These are phyloP conservation scores for Parietaria judaica DNA, from an alignment of 306 rosid species.

Conservation along the genomic window DNA sequence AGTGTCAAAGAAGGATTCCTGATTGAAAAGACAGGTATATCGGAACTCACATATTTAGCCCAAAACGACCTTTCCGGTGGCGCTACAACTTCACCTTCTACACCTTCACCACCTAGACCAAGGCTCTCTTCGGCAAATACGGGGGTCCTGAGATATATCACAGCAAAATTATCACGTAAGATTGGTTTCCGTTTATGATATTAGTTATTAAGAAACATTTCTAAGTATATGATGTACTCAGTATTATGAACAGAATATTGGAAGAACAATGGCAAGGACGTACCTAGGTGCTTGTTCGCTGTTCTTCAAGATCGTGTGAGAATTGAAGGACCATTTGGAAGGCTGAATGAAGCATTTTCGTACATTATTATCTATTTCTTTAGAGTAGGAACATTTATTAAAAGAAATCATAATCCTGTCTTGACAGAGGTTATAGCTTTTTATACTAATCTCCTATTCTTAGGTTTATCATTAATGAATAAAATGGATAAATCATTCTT, in stretches of 20 bases:
- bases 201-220: not conserved
- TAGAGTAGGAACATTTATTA: not conserved
- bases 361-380: not conserved
- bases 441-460: conserved; percentile 14
- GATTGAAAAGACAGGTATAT: not conserved
- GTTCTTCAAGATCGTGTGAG: conserved; percentile 82
- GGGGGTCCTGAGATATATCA: conserved; percentile 53
- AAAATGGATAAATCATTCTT: conserved; percentile 22
- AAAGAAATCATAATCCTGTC: not conserved
- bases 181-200: not conserved
- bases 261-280: conserved; percentile 12
- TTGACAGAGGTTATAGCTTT: not conserved
- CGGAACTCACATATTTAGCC: conserved; percentile 90
- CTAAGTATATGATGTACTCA: not conserved
- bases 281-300: conserved; percentile 91
- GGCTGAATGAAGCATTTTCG: conserved; percentile 47
- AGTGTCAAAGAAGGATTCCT: too few relatives aligned
- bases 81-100: conserved; percentile 54
- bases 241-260: not conserved
- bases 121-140: conserved; percentile 71
- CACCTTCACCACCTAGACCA: conserved; percentile 47
- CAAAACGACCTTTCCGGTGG: conserved; percentile 82
- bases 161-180: not conserved
- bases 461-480: conserved; percentile 12
- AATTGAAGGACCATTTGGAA: conserved; percentile 78